phyloP scores from a whole-genome alignment of 495 filamentous ascomycete species.

The Lepraria neglecta region DNA sequence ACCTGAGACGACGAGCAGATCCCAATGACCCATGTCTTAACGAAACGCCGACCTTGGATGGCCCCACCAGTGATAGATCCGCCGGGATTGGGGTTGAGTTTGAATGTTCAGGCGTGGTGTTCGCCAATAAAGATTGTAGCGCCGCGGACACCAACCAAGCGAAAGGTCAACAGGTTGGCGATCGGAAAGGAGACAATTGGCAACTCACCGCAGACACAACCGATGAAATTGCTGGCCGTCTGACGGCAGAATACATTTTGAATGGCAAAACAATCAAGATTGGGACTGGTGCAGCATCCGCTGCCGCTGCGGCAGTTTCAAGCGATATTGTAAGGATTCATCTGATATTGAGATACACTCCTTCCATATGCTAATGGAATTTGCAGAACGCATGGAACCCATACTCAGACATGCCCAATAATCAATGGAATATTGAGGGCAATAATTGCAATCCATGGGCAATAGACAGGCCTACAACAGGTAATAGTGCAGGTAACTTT shows the following conservation, averaged over 20 bases:
- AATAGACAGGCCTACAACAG: slow-evolving; percentile 1
- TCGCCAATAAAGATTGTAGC: slow-evolving; percentile 17
- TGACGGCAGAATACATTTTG: slow-evolving; percentile 26
- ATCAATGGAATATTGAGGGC: slow-evolving; percentile 18
- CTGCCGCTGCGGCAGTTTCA: slow-evolving; percentile 17
- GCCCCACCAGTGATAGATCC: slow-evolving; percentile 21
- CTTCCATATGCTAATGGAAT: not conserved
- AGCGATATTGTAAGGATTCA: slow-evolving; percentile 23
- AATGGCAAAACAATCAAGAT: slow-evolving; percentile 24
- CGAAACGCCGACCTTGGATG: slow-evolving; percentile 16
- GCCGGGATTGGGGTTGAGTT: slow-evolving; percentile 29
- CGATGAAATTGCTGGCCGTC: not conserved
- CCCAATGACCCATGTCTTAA: not conserved
- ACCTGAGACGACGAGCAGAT: slow-evolving; percentile 4
- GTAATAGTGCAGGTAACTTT: not conserved
- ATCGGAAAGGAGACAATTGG: slow-evolving; percentile 17
- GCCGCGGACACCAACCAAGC: slow-evolving; percentile 7
- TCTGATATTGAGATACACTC: not conserved
- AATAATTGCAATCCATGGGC: slow-evolving; percentile 28
- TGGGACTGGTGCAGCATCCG: slow-evolving; percentile 15
- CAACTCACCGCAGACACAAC: slow-evolving; percentile 21
- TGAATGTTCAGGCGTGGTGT: slow-evolving; percentile 6
- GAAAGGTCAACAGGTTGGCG: slow-evolving; percentile 13
- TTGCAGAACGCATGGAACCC: slow-evolving; percentile 26
- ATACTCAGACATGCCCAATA: slow-evolving; percentile 12